phyloP scores from a whole-genome alignment of 169 alveolate species.

The Plasmodium fragile region DNA sequence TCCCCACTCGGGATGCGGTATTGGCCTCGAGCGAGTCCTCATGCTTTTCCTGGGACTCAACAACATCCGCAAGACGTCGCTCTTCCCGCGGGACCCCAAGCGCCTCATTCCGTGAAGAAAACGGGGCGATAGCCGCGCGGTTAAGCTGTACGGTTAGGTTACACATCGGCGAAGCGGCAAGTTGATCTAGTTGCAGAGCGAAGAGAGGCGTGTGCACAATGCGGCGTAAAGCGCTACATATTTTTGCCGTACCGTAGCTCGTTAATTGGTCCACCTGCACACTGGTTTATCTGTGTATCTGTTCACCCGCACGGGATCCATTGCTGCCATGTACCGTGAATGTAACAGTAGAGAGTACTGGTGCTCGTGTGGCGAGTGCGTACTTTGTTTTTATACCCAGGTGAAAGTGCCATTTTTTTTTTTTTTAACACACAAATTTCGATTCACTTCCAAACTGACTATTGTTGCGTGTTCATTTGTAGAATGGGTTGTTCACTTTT shows the following conservation, averaged over 20 bases:
- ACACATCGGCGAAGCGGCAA: not conserved
- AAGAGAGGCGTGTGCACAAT: not conserved
- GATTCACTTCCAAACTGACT: not conserved
- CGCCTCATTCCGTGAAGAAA: conserved; percentile 94
- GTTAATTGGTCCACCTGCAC: no score
- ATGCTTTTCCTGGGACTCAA: conserved; percentile 96
- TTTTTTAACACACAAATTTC: not conserved
- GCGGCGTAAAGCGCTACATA: not conserved
- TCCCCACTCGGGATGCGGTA: conserved; percentile 99
- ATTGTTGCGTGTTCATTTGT: not conserved
- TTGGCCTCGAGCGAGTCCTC: conserved; percentile 99
- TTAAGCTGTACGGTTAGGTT: not conserved
- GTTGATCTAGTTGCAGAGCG: not conserved
- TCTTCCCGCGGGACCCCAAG: conserved; percentile 99
- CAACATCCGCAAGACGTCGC: conserved; percentile 97
- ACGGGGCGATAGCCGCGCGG: not conserved
- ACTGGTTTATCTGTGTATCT: not conserved
- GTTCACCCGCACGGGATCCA: not conserved
- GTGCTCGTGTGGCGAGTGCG: not conserved
- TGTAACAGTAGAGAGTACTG: not conserved
- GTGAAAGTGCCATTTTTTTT: not conserved
- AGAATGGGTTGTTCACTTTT: not conserved
- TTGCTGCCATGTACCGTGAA: not conserved
- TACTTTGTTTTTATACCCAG: not conserved
- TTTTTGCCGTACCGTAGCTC: not conserved